These are phyloP conservation scores for Pestalotiopsis sp. DNA, from an alignment of 2,329 filamentous ascomycete species.

Conservation along the genomic window DNA sequence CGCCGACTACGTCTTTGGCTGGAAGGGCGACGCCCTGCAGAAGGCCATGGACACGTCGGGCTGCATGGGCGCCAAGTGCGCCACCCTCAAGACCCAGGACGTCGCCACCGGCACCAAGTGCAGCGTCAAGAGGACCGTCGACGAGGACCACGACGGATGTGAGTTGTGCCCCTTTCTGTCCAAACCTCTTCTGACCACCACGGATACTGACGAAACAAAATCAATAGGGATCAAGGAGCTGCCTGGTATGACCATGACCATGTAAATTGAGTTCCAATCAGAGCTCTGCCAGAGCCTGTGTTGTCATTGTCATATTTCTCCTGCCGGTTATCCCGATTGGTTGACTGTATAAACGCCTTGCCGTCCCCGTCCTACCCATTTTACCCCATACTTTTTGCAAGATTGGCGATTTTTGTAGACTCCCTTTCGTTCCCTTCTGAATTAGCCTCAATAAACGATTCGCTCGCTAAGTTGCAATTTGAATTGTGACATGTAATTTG, in stretches of 20 bases:
- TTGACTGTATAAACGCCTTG: background rate
- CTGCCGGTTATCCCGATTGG: background rate
- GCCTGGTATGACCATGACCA: background rate
- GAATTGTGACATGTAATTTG: background rate
- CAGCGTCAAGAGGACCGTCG: slow-evolving; percentile 20
- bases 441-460: slow-evolving; percentile 9
- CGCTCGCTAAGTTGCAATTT: slow-evolving; percentile 19
- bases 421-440: slow-evolving; percentile 16
- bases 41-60: slow-evolving; percentile 32
- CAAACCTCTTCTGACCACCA: background rate
- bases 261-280: background rate
- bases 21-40: slow-evolving; percentile 39
- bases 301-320: background rate
- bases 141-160: slow-evolving; percentile 10
- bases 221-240: slow-evolving; percentile 7
- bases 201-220: background rate
- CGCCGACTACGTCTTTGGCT: slow-evolving; percentile 42
- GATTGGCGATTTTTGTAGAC: slow-evolving; percentile 25
- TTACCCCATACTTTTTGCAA: slow-evolving; percentile 4
- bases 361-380: background rate
- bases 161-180: background rate
- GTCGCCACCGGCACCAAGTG: slow-evolving; percentile 31
- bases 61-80: slow-evolving; percentile 36
- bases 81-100: slow-evolving; percentile 31
- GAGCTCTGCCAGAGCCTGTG: background rate